These are phyloP conservation scores for Cyberlindnera nakhonratchasimensis DNA, from an alignment of 805 yeast genomes.

Conservation along the genomic window DNA sequence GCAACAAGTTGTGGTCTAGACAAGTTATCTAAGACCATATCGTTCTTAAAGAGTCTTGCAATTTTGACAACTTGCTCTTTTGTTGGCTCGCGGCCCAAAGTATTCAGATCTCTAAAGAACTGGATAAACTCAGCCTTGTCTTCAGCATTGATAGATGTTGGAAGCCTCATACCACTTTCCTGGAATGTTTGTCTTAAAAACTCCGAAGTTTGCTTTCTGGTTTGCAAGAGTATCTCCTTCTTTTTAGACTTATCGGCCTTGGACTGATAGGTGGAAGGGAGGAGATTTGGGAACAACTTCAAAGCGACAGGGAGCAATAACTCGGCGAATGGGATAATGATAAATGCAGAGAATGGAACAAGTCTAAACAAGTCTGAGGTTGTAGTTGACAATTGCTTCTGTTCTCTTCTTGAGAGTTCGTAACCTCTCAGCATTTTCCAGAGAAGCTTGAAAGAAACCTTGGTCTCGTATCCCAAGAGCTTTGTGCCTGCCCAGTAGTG, in stretches of 20 bases:
- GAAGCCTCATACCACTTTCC: slow-evolving; percentile 65
- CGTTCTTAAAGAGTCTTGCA: slow-evolving; percentile 90
- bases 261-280: slow-evolving; percentile 90
- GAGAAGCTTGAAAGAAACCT: slow-evolving; percentile 75
- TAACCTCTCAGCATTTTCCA: slow-evolving; percentile 86
- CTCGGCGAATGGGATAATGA: slow-evolving; percentile 93
- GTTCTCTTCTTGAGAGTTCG: slow-evolving; percentile 86
- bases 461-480: slow-evolving; percentile 83
- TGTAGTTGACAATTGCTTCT: slow-evolving; percentile 83
- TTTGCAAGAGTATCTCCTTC: slow-evolving; percentile 50
- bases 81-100: slow-evolving; percentile 57
- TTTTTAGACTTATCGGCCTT: slow-evolving; percentile 58
- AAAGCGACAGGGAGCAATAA: slow-evolving; percentile 83
- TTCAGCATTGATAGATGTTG: slow-evolving; percentile 60
- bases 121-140: slow-evolving; percentile 75
- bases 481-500: slow-evolving; percentile 98
- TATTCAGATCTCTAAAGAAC: slow-evolving; percentile 70
- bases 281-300: slow-evolving; percentile 86
- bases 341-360: slow-evolving; percentile 90
- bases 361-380: slow-evolving; percentile 79
- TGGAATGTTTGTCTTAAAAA: slow-evolving; percentile 63
- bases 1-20: slow-evolving; percentile 90
- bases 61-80: slow-evolving; percentile 73
- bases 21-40: slow-evolving; percentile 85
- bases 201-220: slow-evolving; percentile 60